A percentile compares a stretch with the other conserved stretches of the same genome.
phyloP scores from a whole-genome alignment of 73 alveolate species.

The Paramecium biaurelia region DNA sequence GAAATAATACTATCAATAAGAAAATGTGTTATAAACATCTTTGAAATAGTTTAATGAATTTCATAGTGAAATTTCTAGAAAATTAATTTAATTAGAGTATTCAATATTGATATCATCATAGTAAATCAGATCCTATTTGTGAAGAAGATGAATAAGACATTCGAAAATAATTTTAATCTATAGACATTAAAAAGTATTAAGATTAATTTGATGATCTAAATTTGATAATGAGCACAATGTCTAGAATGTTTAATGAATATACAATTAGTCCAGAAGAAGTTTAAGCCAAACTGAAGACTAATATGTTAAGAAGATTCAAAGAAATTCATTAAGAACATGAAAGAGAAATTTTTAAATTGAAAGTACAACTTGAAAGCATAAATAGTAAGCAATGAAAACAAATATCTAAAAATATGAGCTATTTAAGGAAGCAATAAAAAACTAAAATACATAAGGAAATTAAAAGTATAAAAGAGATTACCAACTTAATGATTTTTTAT shows the following conservation, averaged over 20 bases:
- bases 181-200: background rate
- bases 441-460: background rate
- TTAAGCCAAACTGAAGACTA: background rate
- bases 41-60: background rate
- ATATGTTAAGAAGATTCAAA: slow-evolving; percentile 2
- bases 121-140: background rate
- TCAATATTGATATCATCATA: background rate
- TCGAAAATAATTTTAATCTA: background rate
- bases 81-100: background rate
- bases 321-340: slow-evolving; percentile 17
- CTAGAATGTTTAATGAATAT: background rate
- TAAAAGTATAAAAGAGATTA: background rate
- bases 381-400: background rate
- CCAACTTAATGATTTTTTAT: background rate
- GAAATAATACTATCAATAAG: background rate
- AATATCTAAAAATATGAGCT: background rate
- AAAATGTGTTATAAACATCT: background rate
- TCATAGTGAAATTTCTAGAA: background rate
- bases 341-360: background rate
- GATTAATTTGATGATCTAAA: background rate
- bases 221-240: background rate
- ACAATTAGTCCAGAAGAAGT: background rate
- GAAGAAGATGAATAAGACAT: background rate
- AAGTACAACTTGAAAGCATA: background rate
- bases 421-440: background rate